Evolutionary conservation across 108 stramenopile genomes (phyloP).

Genomic region (Cyclotella choctawhatcheeana): DNA sequence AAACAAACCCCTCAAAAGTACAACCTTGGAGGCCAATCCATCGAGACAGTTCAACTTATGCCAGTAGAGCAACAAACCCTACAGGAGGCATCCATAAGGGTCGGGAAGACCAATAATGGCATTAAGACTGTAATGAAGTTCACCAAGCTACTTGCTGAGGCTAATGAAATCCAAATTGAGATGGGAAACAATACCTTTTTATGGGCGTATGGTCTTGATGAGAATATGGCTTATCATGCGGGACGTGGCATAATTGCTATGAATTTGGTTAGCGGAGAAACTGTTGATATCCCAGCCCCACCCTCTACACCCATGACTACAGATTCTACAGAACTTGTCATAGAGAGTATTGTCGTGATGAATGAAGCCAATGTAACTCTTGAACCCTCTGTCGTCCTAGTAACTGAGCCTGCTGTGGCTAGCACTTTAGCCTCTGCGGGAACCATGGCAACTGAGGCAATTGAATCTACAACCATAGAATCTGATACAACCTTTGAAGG

Average conservation of each 20-base stretch:
- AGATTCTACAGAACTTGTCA: not conserved
- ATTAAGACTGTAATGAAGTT: constrained; percentile 48
- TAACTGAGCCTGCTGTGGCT: not conserved
- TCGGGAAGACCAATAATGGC: constrained; percentile 34
- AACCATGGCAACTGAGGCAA: not conserved
- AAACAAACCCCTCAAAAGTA: constrained; percentile 48
- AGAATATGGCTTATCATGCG: constrained; percentile 49
- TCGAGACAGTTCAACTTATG: constrained; percentile 40
- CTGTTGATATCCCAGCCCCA: not conserved
- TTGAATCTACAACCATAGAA: not conserved
- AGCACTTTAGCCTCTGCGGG: not conserved
- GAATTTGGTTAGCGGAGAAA: constrained; percentile 1
- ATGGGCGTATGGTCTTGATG: constrained; percentile 48
- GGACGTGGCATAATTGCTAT: not conserved
- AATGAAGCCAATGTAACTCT: not conserved
- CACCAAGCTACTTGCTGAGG: constrained; percentile 63
- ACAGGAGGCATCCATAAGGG: constrained; percentile 46
- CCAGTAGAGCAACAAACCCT: constrained; percentile 58
- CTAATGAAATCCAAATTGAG: constrained; percentile 48
- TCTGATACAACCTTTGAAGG: not conserved
- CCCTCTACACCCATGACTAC: not conserved
- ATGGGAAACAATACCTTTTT: constrained; percentile 47
- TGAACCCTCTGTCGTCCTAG: too few relatives aligned
- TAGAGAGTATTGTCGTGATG: too few relatives aligned
- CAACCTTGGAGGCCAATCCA: constrained; percentile 23